These are phyloP conservation scores for Gracilariopsis chorda DNA, from an alignment of 23 red algal species.

Conservation along the genomic window DNA sequence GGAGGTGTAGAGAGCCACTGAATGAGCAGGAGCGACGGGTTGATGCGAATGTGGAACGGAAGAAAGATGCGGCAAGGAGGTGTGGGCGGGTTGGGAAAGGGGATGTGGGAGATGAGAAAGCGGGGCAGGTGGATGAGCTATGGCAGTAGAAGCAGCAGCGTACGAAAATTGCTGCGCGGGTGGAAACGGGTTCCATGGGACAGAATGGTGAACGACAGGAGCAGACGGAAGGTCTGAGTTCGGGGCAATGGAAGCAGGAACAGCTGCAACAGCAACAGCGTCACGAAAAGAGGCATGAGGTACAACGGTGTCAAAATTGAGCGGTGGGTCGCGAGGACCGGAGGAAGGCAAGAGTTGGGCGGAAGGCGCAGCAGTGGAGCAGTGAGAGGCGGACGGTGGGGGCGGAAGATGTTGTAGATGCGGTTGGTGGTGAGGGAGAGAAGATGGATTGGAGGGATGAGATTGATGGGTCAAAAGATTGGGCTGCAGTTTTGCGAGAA, in stretches of 20 bases:
- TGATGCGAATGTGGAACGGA: not conserved
- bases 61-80: not conserved
- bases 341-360: not conserved
- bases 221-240: not conserved
- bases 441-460: not conserved
- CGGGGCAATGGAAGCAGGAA: not conserved
- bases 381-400: not conserved
- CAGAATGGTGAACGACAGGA: not conserved
- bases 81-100: not conserved
- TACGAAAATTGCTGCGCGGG: conserved; percentile 3
- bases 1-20: not conserved
- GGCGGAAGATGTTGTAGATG: not conserved
- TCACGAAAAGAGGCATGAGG: not conserved
- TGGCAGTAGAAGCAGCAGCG: not conserved
- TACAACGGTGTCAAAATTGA: conserved; percentile 3
- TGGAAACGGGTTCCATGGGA: not conserved
- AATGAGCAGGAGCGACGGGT: not conserved
- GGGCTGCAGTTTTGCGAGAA: conserved; percentile 4
- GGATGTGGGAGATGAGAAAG: not conserved
- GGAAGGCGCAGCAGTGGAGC: not conserved
- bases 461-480: not conserved
- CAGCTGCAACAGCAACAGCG: not conserved
- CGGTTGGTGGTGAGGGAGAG: not conserved
- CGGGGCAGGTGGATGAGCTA: not conserved
- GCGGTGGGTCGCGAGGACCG: not conserved